A percentile compares a stretch with the other conserved stretches of the same genome.
These are phyloP conservation scores for Neoboletus brunneissimus DNA, from an alignment of 768 basidiomycete species.

Conservation along the genomic window DNA sequence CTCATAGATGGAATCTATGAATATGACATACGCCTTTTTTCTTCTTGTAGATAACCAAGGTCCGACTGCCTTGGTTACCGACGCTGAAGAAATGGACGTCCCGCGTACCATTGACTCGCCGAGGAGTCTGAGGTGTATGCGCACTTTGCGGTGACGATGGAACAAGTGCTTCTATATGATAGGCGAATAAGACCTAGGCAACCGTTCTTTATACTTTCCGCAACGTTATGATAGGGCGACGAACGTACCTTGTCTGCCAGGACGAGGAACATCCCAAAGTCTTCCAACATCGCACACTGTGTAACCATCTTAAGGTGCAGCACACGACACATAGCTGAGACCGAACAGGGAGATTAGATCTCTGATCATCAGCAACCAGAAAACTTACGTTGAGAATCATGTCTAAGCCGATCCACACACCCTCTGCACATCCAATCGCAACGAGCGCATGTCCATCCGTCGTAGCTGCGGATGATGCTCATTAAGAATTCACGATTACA, in stretches of 20 bases:
- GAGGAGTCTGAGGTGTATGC: conserved; percentile 74
- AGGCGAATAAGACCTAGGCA: conserved; percentile 78
- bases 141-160: conserved; percentile 74
- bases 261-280: conserved; percentile 95
- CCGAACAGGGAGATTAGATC: conserved; percentile 8
- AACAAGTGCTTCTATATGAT: conserved; percentile 94
- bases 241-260: conserved; percentile 77
- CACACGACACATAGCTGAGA: conserved; percentile 83
- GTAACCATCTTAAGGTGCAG: conserved; percentile 92
- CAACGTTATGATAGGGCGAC: not conserved
- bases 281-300: conserved; percentile 93
- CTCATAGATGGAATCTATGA: conserved; percentile 8
- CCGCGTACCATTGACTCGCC: conserved; percentile 85
- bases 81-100: conserved; percentile 97
- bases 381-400: conserved; percentile 73
- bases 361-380: not conserved
- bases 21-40: conserved; percentile 67
- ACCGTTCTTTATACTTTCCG: not conserved
- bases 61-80: conserved; percentile 81
- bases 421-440: conserved; percentile 92
- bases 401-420: conserved; percentile 92
- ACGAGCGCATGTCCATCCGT: conserved; percentile 83
- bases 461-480: conserved; percentile 50
- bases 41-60: conserved; percentile 93
- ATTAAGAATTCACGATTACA: not conserved